Base-by-base conservation (phyloP, 805 yeast genomes). In the Lachancea meyersii region DNA sequence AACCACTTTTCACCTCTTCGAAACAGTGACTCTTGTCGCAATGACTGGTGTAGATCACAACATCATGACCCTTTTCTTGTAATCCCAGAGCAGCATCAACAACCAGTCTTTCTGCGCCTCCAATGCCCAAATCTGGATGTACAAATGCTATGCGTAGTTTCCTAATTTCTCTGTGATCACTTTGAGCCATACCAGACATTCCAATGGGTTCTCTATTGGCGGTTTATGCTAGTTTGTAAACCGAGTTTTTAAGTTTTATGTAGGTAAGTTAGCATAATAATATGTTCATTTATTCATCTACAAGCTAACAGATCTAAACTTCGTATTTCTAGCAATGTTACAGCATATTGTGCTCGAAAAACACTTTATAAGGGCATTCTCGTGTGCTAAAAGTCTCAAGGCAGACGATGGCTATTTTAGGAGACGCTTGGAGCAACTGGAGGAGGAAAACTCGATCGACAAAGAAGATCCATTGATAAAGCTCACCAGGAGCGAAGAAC, bases 91-190 rank as follows among this genome's bases (percentile, higher is more conserved):
- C 98, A 2, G 95, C 88, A 64, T 93, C 99, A 1, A 93, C 96
- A 1, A 93, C 88, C n/a, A 94, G 72, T 46, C 99, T 72, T 60
- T 93, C 99, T 1, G 99, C 99, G 3, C 99, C 99, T 51, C 88
- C 98, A 44, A 91, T 91, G 0, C 98, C 98, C 41, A 93, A 67
- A 65, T 93, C 98, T 0, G 98, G 98, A 58, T 93, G 98, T 4
- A 93, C 65, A 53, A 93, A 86, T 1, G 96, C 96, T 27, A 91
- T 73, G 46, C 71, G 78, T 72, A 76, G 55, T 17, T 37, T 36
- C 18, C 28, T 20, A 16, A 14, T 16, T 11, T 18, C 16, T 19
- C 13, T n/a, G 26, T 28, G 35, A 32, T 6, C 5, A 8, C 5
- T 11, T 17, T 32, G 35, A 32, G 35, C 24, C 3, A 6, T 13